Percentiles rank a stretch among this genome's conserved stretches.
phyloP scores from a whole-genome alignment of 2,329 filamentous ascomycete genomes.

The Verruconis gallopava region DNA sequence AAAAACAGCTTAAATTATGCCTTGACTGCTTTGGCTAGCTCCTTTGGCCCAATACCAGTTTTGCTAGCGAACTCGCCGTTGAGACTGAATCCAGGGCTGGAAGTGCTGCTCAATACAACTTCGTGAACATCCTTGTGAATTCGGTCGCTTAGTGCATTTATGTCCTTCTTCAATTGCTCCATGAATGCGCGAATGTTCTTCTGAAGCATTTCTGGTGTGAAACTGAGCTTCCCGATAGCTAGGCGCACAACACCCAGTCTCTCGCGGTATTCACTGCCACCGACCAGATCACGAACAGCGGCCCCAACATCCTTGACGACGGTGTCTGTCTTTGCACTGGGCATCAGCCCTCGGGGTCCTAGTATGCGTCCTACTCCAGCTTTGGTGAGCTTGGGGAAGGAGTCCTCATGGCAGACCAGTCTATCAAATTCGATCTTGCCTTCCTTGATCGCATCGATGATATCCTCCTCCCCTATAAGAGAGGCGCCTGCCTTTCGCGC shows the following conservation, averaged over 20 bases:
- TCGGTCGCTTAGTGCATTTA: conserved; percentile 48
- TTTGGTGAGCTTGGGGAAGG: conserved; percentile 66
- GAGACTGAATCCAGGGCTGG: conserved; percentile 75
- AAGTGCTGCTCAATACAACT: conserved; percentile 68
- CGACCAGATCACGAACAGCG: conserved; percentile 70
- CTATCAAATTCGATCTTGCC: conserved; percentile 79
- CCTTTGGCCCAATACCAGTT: conserved; percentile 20
- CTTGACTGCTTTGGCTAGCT: conserved; percentile 2
- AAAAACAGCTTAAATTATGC: too few relatives aligned
- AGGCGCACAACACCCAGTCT: conserved; percentile 70
- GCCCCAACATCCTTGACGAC: conserved; percentile 67
- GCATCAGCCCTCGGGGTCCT: conserved; percentile 87
- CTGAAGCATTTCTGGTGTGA: conserved; percentile 74
- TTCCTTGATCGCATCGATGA: conserved; percentile 66
- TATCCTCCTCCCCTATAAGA: conserved; percentile 69
- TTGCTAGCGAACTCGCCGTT: conserved; percentile 62
- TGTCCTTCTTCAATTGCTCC: conserved; percentile 64
- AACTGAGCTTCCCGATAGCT: conserved; percentile 81
- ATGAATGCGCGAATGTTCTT: conserved; percentile 73
- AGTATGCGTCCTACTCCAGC: conserved; percentile 67
- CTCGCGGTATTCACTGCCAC: conserved; percentile 79
- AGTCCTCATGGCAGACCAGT: conserved; percentile 73
- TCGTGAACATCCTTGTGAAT: conserved; percentile 62
- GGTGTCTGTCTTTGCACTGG: conserved; percentile 73
- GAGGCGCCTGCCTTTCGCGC: conserved; percentile 68